Percentiles rank a stretch among this genome's conserved stretches.
Evolutionary conservation across 495 filamentous ascomycete species (phyloP).

Genomic region (Thozetella sp.): DNA sequence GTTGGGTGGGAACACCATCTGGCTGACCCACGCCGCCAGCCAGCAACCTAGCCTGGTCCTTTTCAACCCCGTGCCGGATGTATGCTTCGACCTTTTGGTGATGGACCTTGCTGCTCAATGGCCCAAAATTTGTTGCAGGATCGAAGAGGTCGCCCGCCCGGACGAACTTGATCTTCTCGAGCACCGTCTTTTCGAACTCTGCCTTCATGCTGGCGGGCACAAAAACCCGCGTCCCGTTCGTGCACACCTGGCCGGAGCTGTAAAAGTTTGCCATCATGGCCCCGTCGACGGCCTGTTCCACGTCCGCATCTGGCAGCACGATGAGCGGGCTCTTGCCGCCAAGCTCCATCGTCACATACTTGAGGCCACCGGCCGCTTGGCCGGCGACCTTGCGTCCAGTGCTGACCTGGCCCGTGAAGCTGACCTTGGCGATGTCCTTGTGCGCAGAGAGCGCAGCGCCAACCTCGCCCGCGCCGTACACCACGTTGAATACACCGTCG

Average conservation of each 20-base stretch:
- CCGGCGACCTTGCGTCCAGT: slow-evolving; percentile 77
- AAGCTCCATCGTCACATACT: slow-evolving; percentile 84
- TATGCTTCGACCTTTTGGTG: slow-evolving; percentile 70
- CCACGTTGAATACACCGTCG: slow-evolving; percentile 78
- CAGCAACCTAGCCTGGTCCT: slow-evolving; percentile 70
- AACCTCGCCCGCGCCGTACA: slow-evolving; percentile 73
- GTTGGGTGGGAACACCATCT: slow-evolving; percentile 42
- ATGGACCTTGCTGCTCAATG: slow-evolving; percentile 68
- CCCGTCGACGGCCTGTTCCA: slow-evolving; percentile 75
- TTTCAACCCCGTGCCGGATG: slow-evolving; percentile 68
- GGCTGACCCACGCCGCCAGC: slow-evolving; percentile 64
- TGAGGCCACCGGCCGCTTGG: slow-evolving; percentile 72
- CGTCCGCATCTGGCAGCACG: slow-evolving; percentile 68
- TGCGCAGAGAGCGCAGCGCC: slow-evolving; percentile 71
- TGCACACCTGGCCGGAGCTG: slow-evolving; percentile 82
- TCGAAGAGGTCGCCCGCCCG: slow-evolving; percentile 71
- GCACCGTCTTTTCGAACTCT: slow-evolving; percentile 62
- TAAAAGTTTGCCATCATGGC: slow-evolving; percentile 92
- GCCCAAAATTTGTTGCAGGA: slow-evolving; percentile 73
- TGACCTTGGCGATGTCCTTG: slow-evolving; percentile 74
- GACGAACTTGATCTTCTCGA: slow-evolving; percentile 69
- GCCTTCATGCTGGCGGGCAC: slow-evolving; percentile 62
- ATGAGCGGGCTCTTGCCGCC: slow-evolving; percentile 79
- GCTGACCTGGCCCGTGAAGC: slow-evolving; percentile 80
- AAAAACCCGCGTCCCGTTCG: slow-evolving; percentile 81